phyloP scores from a whole-genome alignment of 768 basidiomycete species.

The Suillus subaureus region DNA sequence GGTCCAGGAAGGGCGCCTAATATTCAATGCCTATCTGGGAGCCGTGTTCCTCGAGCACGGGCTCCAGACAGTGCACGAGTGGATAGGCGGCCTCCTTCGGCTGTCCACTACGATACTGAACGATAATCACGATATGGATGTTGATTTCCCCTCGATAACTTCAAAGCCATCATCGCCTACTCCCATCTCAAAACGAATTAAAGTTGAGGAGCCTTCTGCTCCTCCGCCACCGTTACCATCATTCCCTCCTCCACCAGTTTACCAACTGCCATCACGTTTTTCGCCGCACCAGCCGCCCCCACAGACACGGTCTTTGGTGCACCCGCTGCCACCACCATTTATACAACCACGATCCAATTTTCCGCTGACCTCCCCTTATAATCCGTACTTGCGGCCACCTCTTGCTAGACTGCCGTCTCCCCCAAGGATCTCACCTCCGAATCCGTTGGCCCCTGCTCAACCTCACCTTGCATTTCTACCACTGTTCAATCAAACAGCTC shows the following conservation, averaged over 20 bases:
- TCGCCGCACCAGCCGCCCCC: constrained; percentile 22
- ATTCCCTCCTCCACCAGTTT: constrained; percentile 28
- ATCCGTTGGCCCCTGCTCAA: constrained; percentile 67
- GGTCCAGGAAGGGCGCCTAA: constrained; percentile 52
- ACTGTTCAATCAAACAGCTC: constrained; percentile 73
- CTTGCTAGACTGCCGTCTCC: constrained; percentile 33
- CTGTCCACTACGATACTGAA: constrained; percentile 23
- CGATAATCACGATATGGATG: constrained; percentile 17
- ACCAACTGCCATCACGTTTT: constrained; percentile 30
- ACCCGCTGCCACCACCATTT: constrained; percentile 22
- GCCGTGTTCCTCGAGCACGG: constrained; percentile 62
- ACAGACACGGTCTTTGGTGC: constrained; percentile 35
- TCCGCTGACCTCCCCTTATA: constrained; percentile 28
- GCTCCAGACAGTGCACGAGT: constrained; percentile 50
- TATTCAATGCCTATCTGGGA: constrained; percentile 71
- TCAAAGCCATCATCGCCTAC: constrained; percentile 13
- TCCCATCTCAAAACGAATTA: constrained; percentile 32
- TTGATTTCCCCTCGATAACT: constrained; percentile 8
- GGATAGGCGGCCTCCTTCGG: constrained; percentile 51
- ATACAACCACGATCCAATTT: constrained; percentile 12
- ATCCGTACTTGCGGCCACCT: constrained; percentile 26
- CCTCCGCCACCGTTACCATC: constrained; percentile 17
- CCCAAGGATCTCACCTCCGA: constrained; percentile 41
- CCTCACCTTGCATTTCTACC: constrained; percentile 67
- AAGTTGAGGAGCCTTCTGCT: constrained; percentile 28